Conservation (phyloP, 495 filamentous ascomycete species). For the Massariosphaeria phaeospora region DNA sequence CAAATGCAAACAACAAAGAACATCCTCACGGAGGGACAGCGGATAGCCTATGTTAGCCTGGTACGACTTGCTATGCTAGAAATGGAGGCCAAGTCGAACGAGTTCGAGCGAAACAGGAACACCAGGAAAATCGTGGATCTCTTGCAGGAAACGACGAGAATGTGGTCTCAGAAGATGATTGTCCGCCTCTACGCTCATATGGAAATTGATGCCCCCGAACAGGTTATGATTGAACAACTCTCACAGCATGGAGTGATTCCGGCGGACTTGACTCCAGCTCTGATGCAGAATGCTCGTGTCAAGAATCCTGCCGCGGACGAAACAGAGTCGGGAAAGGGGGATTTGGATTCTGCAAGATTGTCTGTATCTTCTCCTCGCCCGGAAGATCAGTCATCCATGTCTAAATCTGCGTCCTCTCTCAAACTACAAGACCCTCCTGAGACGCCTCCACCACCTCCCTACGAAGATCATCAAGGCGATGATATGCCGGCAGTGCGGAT, state of each 20-base stretch:
- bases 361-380: constrained; percentile 23
- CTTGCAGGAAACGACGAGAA: constrained; percentile 72
- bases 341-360: constrained; percentile 19
- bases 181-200: constrained; percentile 87
- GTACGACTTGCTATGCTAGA: constrained; percentile 69
- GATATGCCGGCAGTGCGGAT: constrained; percentile 70
- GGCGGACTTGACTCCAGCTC: constrained; percentile 69
- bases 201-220: constrained; percentile 86
- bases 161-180: constrained; percentile 99
- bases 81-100: constrained; percentile 65
- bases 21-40: constrained; percentile 88
- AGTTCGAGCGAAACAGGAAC: constrained; percentile 48
- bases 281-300: constrained; percentile 92
- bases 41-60: constrained; percentile 92
- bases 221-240: constrained; percentile 98
- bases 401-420: constrained; percentile 14
- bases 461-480: constrained; percentile 63
- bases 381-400: constrained; percentile 5
- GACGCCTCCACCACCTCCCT: constrained; percentile 57
- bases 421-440: constrained; percentile 24
- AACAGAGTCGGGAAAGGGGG: too few relatives aligned
- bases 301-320: constrained; percentile 82
- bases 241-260: constrained; percentile 85
- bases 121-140: constrained; percentile 64
- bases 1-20: constrained; percentile 97